Evolutionary conservation across 192 early-diverging fungal species (phyloP).

Genomic region (Backusella mclennaniae): DNA sequence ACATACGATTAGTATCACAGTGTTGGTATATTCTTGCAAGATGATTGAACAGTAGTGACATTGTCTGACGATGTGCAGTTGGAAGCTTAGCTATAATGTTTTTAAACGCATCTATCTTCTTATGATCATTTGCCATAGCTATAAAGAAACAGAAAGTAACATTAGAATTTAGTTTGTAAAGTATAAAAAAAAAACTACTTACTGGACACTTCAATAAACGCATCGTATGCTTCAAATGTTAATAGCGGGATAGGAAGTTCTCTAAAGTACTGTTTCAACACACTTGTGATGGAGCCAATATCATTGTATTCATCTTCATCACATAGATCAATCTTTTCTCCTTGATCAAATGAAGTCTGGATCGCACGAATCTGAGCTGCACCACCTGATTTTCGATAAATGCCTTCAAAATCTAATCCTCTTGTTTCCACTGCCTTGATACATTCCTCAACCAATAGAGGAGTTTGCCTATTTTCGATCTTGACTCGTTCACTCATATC

Average conservation of each 20-base stretch:
- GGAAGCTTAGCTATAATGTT: conserved; percentile 57
- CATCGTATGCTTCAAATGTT: conserved; percentile 63
- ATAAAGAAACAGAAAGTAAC: conserved; percentile 5
- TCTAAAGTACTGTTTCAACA: conserved; percentile 80
- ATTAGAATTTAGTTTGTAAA: background rate
- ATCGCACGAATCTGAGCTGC: conserved; percentile 68
- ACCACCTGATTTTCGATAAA: conserved; percentile 80
- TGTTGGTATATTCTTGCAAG: conserved; percentile 60
- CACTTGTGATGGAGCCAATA: conserved; percentile 72
- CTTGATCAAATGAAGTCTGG: conserved; percentile 57
- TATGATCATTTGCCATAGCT: conserved; percentile 31
- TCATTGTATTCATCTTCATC: conserved; percentile 61
- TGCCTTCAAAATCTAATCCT: conserved; percentile 72
- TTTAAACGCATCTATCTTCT: conserved; percentile 45
- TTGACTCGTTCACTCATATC: conserved; percentile 53
- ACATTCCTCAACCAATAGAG: conserved; percentile 67
- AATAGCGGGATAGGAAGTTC: conserved; percentile 73
- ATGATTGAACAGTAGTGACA: conserved; percentile 61
- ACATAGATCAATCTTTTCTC: conserved; percentile 47
- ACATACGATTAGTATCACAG: conserved; percentile 82
- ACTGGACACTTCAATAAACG: conserved; percentile 60
- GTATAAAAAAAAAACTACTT: background rate
- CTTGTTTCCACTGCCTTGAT: conserved; percentile 63
- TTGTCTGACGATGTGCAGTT: conserved; percentile 55
- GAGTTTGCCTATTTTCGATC: conserved; percentile 54